Percentiles rank a stretch among this genome's conserved stretches.
phyloP scores from a whole-genome alignment of 164 flowering plant species.

The Umbilicus rupestris region DNA sequence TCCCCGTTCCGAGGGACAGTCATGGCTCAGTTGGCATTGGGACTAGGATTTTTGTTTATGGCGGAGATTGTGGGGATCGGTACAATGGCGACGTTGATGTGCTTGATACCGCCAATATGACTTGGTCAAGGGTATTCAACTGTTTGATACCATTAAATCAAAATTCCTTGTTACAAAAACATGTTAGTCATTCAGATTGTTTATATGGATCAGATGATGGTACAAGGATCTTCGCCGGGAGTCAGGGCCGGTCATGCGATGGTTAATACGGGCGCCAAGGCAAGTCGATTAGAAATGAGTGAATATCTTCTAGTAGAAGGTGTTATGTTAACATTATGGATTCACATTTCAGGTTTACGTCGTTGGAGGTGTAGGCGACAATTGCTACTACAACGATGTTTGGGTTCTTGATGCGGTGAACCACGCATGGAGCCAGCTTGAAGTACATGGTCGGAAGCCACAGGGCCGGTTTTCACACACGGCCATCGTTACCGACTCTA shows the following conservation, averaged over 20 bases:
- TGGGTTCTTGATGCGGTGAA: constrained; percentile 63
- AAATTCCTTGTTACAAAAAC: neutral
- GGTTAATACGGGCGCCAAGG: constrained; percentile 65
- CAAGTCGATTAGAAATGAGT: constrained; percentile 18
- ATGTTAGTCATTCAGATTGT: neutral
- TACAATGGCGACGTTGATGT: constrained; percentile 68
- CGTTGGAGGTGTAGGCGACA: constrained; percentile 91
- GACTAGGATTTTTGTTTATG: constrained; percentile 61
- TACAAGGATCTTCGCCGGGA: constrained; percentile 68
- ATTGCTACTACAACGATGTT: constrained; percentile 71
- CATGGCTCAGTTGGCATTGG: constrained; percentile 62
- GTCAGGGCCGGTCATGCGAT: constrained; percentile 88
- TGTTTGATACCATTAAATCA: neutral
- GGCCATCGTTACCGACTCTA: constrained; percentile 51
- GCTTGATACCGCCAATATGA: constrained; percentile 50
- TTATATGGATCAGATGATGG: constrained; percentile 34
- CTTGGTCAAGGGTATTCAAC: constrained; percentile 68
- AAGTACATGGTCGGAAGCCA: constrained; percentile 57
- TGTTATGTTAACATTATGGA: neutral
- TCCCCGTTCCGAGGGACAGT: constrained; percentile 84
- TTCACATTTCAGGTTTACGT: constrained; percentile 50
- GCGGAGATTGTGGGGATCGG: constrained; percentile 88
- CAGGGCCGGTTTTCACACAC: constrained; percentile 93
- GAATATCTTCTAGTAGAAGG: too few species aligned
- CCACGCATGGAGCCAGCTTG: constrained; percentile 65